Base-by-base conservation (phyloP, 169 alveolate genomes). In the Theileria equi region DNA sequence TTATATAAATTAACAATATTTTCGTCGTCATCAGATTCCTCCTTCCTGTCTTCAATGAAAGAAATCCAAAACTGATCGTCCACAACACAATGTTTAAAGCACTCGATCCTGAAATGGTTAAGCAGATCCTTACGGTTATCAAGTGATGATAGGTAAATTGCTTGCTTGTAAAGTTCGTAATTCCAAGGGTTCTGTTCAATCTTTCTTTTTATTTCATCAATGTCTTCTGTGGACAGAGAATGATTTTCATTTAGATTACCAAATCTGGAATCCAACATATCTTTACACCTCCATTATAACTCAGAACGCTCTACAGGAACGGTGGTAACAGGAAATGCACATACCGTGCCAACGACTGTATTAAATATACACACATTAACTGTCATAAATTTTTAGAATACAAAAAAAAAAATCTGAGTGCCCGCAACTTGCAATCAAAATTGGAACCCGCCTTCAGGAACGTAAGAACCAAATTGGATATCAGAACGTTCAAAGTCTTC, bases 361-460 rank as follows among this genome's bases (percentile, higher is more conserved):
- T n/a, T n/a, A n/a, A n/a, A n/a, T n/a, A n/a, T n/a, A n/a, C n/a
- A n/a, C n/a, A n/a, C n/a, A n/a, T n/a, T n/a, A n/a, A n/a, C n/a
- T n/a, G n/a, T n/a, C n/a, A n/a, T n/a, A n/a, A n/a, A n/a, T n/a
- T n/a, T n/a, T n/a, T n/a, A n/a, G n/a, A n/a, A n/a, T n/a, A n/a
- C n/a, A n/a, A n/a, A n/a, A n/a, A n/a, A n/a, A n/a, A n/a, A n/a
- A n/a, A n/a, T n/a, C n/a, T n/a, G n/a, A n/a, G n/a, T n/a, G n/a
- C n/a, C n/a, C n/a, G n/a, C n/a, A n/a, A n/a, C n/a, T n/a, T n/a
- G 26, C 50, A 19, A 19, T 11, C 68, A 31, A 47, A 77, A 77
- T 7, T 77, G 81, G 36, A 77, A 77, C 21, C 86, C 86, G 44
- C 86, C 81, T 7, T 32, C 62, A 35, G 86, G 86, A 17, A 67